Conservation (phyloP, 1,284 basidiomycete genomes). For the Microbotryomycetes sp. region DNA sequence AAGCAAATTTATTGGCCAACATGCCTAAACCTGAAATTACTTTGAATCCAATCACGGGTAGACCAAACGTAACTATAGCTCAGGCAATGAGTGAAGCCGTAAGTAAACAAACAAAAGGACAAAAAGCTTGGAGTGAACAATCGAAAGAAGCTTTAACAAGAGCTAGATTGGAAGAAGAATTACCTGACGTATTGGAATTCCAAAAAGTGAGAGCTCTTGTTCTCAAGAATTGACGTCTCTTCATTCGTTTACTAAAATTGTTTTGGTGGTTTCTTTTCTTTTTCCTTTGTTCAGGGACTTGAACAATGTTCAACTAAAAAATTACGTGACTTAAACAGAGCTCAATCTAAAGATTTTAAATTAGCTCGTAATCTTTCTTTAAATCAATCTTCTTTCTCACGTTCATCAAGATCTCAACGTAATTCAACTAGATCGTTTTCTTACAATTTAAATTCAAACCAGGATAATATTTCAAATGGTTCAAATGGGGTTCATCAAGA, state of each 20-base stretch:
- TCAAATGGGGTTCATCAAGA: too few relatives aligned
- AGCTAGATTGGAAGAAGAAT: slow-evolving; percentile 13
- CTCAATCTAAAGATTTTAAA: too few relatives aligned
- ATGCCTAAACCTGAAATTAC: background rate
- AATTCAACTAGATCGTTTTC: too few relatives aligned
- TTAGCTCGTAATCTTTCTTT: too few relatives aligned
- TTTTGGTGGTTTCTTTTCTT: too few relatives aligned
- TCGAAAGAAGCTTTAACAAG: slow-evolving; percentile 13
- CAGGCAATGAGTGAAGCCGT: background rate
- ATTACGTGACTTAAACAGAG: too few relatives aligned
- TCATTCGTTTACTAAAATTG: background rate
- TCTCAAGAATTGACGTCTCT: background rate
- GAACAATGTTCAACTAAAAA: background rate
- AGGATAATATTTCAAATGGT: too few relatives aligned
- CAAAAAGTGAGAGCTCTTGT: slow-evolving; percentile 10
- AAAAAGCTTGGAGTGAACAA: slow-evolving; percentile 2
- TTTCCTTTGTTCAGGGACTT: background rate
- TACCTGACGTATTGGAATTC: slow-evolving; percentile 1
- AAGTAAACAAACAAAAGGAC: slow-evolving; percentile 8
- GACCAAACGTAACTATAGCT: background rate
- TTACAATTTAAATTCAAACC: too few relatives aligned
- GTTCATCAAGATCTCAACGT: too few relatives aligned
- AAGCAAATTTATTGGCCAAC: background rate
- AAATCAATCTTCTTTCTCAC: too few relatives aligned
- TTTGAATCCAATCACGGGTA: background rate